Base-by-base conservation (phyloP, 2,329 filamentous ascomycete genomes). In the Passalora sequoiae region DNA sequence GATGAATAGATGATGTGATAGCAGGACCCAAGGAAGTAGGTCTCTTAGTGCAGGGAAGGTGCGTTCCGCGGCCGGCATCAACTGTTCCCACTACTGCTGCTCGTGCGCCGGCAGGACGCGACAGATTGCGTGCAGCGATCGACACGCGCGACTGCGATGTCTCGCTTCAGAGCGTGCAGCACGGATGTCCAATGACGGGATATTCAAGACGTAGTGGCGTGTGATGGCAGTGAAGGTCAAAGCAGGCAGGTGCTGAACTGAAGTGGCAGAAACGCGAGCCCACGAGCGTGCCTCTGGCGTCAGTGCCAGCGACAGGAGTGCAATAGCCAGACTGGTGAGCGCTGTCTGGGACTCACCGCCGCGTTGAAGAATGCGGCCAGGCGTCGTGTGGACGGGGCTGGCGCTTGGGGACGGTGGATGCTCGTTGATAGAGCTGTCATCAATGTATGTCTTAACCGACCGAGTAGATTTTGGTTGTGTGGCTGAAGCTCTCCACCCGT, bases 61-160 rank as follows among this genome's bases (percentile, higher is more conserved):
- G 20, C 19, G 33, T 9, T n/a, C 19, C 17, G 9, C 33, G n/a
- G 33, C 33, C 33, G 33, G 33, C 24, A 36, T 20, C 33, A 36
- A 36, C 33, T 24, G 33, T 36, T 36, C 33, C 24, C 19, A 24
- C 33, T 45, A 31, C 43, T 40, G 43, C 37, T 24, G 21, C 21
- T 20, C 20, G 17, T 20, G 19, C 16, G 8, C 37, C 43, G 43
- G 43, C 29, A 40, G 29, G 41, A 30, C 35, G 12, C 33, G 38
- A 48, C 31, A n/a, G 46, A 48, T 48, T 48, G 46, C 46, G 38
- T 48, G 46, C 46, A 44, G 38, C 36, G 40, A 41, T 41, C 41
- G 46, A 40, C 32, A 40, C 40, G 24, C 33, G 24, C n/a, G n/a
- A n/a, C 20, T 33, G 29, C 42, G 42, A 44, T 44, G 35, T 38